Conservation (phyloP, 2,329 filamentous ascomycete genomes). For the Botrytis fabae region DNA sequence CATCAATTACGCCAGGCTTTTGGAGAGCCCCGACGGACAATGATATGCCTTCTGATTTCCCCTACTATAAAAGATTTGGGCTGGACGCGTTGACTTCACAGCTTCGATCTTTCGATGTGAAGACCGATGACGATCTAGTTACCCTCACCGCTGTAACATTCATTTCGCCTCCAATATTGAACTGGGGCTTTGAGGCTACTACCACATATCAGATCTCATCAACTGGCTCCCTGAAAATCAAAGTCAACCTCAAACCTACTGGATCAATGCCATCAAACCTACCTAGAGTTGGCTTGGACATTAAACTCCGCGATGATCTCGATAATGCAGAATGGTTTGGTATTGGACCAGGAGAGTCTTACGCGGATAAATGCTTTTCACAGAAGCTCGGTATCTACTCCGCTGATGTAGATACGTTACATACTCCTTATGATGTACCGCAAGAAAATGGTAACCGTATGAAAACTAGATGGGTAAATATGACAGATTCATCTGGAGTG, state of each 20-base stretch:
- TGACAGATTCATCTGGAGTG: conserved; percentile 7
- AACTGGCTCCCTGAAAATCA: conserved; percentile 49
- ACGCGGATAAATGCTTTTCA: conserved; percentile 63
- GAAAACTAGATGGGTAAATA: conserved; percentile 21
- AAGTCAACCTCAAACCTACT: conserved; percentile 48
- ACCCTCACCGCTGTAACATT: conserved; percentile 49
- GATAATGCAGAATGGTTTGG: conserved; percentile 62
- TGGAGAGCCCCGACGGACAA: conserved; percentile 69
- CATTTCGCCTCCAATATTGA: conserved; percentile 59
- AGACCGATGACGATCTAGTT: conserved; percentile 40
- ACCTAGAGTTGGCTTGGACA: conserved; percentile 61
- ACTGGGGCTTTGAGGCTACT: conserved; percentile 55
- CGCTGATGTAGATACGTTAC: conserved; percentile 50
- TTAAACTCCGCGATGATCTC: conserved; percentile 51
- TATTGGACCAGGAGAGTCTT: conserved; percentile 65
- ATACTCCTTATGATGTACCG: conserved; percentile 64
- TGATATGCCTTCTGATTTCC: conserved; percentile 54
- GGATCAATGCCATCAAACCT: conserved; percentile 55
- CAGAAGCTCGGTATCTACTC: conserved; percentile 58
- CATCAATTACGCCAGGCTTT: conserved; percentile 44
- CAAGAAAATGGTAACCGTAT: conserved; percentile 46
- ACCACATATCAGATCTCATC: conserved; percentile 54
- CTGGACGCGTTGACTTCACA: conserved; percentile 50
- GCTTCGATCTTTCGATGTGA: conserved; percentile 45
- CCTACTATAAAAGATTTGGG: conserved; percentile 58